Evolutionary conservation across 495 filamentous ascomycete genomes (phyloP), one percentile per base, ranked within the genome.

Genomic region (Podospora australis): DNA sequence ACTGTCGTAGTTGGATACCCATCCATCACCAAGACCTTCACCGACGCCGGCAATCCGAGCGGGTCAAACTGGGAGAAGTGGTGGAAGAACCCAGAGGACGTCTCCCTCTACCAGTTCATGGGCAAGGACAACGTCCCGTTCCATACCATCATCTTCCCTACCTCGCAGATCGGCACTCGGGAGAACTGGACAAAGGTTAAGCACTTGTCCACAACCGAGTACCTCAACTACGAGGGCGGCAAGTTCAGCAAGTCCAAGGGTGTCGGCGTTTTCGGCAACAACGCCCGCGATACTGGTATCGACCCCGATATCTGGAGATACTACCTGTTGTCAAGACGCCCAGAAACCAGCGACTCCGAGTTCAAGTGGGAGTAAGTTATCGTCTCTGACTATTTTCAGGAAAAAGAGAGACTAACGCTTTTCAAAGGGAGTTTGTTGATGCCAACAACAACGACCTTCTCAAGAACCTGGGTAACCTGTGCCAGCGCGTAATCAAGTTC

Each of bases 121-220:
- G 91, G 91, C 65, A 97, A 97, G 68, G 91, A 97, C 70, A 97
- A 97, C 53, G 88, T 95, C 9, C 86, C 86, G 55, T 96, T 90
- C 70, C 90, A 94, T 66, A 82, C 79, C 29, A 85, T 98, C 57
- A 89, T 96, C 60, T 98, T 94, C 71, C 92, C 92, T 5, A 88
- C 78, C 28, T 85, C 79, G 26, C 85, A 96, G 62, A 71, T 97
- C 16, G 92, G 90, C 36, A 90, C 91, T 1, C 75, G 34, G 43
- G 41, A 48, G 81, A 94, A 80, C 43, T 98, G 92, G 92, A 97
- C 91, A 29, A 88, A 82, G 79, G 75, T 96, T 41, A 84, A 92
- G 65, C 85, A 88, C 53, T 69, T 98, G 26, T 90, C 84, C 25
- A 90, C 90, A 0, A 92, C 90, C 1, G 92, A 98, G 59, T 98